Evolutionary conservation across 1,284 basidiomycete genomes (phyloP).

Genomic region (Fomes fomentarius): DNA sequence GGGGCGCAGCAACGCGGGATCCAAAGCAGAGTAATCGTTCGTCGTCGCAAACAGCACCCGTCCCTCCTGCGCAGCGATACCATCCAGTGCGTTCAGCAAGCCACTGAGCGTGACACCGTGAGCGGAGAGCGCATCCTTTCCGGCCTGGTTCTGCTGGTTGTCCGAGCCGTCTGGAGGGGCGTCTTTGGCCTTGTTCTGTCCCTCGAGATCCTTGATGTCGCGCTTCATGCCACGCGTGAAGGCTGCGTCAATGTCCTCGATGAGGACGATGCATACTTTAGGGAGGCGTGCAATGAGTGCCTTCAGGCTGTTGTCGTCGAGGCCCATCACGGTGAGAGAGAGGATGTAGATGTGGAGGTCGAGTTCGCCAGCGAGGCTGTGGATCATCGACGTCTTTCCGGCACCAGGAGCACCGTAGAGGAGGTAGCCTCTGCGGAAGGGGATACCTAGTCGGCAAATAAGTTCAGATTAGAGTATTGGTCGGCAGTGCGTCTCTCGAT

Average conservation of each 20-base stretch:
- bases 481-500: no score
- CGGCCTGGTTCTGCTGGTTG: neutral
- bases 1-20: slow-evolving; percentile 73
- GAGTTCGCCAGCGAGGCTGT: slow-evolving; percentile 77
- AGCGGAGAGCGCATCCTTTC: slow-evolving; percentile 18
- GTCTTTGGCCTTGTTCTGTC: neutral
- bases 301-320: slow-evolving; percentile 68
- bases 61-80: slow-evolving; percentile 76
- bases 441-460: slow-evolving; percentile 43
- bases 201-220: slow-evolving; percentile 30
- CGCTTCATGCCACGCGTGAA: slow-evolving; percentile 63
- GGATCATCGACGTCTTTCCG: slow-evolving; percentile 78
- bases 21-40: slow-evolving; percentile 68
- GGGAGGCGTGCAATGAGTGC: slow-evolving; percentile 69
- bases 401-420: slow-evolving; percentile 75
- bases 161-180: neutral
- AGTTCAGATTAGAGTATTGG: neutral
- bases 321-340: slow-evolving; percentile 63
- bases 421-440: slow-evolving; percentile 74
- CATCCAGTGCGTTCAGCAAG: slow-evolving; percentile 77
- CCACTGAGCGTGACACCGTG: slow-evolving; percentile 68
- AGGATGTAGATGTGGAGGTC: slow-evolving; percentile 75
- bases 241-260: slow-evolving; percentile 83
- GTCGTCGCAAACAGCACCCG: slow-evolving; percentile 79
- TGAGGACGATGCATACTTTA: slow-evolving; percentile 69